Evolutionary conservation across 2,329 filamentous ascomycete genomes (phyloP), one percentile per base, ranked within the genome.

Genomic region (Trichoderma sp.): DNA sequence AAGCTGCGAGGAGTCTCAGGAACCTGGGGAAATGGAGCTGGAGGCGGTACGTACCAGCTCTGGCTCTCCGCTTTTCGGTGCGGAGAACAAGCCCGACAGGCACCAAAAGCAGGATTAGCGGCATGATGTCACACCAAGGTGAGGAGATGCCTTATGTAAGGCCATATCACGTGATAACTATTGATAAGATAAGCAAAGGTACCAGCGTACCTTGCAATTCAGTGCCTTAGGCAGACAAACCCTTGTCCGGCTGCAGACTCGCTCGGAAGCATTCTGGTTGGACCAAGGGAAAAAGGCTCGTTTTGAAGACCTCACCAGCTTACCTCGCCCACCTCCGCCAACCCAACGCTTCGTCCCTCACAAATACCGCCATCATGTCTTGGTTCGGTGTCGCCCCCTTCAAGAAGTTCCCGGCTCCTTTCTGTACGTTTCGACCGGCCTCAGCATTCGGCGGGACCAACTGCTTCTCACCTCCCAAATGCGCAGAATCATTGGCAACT

Each of bases 341-440:
- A 77, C 78, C 77, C 76, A 77, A 76, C 73, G 72, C 74, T 74
- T 75, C 73, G 76, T 75, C 73, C 76, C 77, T 76, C 77, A 76
- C 74, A 79, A 49, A 76, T 73, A 78, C 79, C 79, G 77, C 80
- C 86, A 91, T 84, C 77, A 93, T 93, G 91, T 88, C 87, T 84
- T 88, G 90, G 84, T 86, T 94, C 82, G 90, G 90, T 81, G 79
- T 84, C 74, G 77, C 79, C 75, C 85, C 86, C 71, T 79, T 88
- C 78, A 94, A 94, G 87, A 94, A 93, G 86, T 95, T 93, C 85
- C 89, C 90, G 77, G 86, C 88, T 79, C 91, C 91, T 76, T 83
- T 94, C 81, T 84, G 92, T 95, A 88, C 78, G 91, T 90, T 78
- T 89, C 79, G 81, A 84, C 82, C 76, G 71, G 66, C 74, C 68